phyloP scores from a whole-genome alignment of 257 asterid species.

The Solanum bulbocastanum region DNA sequence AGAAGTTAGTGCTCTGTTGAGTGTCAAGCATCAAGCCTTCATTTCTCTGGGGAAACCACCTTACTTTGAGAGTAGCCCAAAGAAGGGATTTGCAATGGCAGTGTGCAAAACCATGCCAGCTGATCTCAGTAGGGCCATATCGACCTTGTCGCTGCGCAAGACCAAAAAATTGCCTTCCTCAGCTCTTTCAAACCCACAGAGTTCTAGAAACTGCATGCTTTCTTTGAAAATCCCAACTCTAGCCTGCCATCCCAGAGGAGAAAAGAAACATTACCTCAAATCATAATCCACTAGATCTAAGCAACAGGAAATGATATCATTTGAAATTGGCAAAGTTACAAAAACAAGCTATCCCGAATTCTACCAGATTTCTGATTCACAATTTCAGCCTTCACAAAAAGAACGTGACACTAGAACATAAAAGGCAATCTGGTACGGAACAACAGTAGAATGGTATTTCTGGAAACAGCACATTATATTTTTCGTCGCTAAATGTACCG shows the following conservation, averaged over 20 bases:
- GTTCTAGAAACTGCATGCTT: slow-evolving; percentile 55
- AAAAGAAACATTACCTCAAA: background rate
- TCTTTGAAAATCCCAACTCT: slow-evolving; percentile 52
- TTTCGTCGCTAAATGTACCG: background rate
- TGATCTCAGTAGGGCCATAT: slow-evolving; percentile 18
- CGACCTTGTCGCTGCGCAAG: slow-evolving; percentile 38
- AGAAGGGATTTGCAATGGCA: slow-evolving; percentile 63
- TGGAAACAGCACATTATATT: background rate
- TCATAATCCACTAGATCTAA: background rate
- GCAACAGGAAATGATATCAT: background rate
- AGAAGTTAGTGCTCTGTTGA: background rate
- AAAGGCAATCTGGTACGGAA: background rate
- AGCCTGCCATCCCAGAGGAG: slow-evolving; percentile 28
- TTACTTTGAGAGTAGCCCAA: slow-evolving; percentile 47
- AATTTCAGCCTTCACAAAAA: background rate
- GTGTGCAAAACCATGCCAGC: slow-evolving; percentile 41
- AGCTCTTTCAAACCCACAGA: slow-evolving; percentile 58
- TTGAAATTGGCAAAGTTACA: background rate
- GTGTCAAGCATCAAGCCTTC: background rate
- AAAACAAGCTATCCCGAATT: background rate
- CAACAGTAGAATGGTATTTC: background rate
- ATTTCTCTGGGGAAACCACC: background rate
- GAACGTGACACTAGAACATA: no score
- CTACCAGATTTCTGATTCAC: background rate
- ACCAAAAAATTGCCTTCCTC: slow-evolving; percentile 33